phyloP scores from a whole-genome alignment of 2,329 filamentous ascomycete genomes.

The Cephalotrichum gorgonifer region DNA sequence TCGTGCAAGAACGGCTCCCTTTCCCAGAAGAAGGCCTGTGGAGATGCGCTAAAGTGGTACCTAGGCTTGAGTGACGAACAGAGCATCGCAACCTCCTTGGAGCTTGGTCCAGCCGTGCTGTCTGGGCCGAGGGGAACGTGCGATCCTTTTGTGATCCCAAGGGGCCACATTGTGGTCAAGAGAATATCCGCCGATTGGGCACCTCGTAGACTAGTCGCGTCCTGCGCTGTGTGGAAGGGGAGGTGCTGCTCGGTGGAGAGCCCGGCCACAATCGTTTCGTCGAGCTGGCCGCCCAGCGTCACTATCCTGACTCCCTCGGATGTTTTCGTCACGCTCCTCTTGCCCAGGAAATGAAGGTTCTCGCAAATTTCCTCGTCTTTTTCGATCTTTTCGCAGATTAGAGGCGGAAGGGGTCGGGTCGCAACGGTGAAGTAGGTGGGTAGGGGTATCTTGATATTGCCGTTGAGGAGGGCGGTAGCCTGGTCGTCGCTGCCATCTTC shows the following conservation, averaged over 20 bases:
- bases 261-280: conserved; percentile 48
- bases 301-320: conserved; percentile 82
- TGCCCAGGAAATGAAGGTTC: conserved; percentile 87
- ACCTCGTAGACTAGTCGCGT: conserved; percentile 65
- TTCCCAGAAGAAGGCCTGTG: conserved; percentile 64
- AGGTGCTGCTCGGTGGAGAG: conserved; percentile 62
- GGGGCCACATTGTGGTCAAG: conserved; percentile 79
- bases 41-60: conserved; percentile 74
- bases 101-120: conserved; percentile 20
- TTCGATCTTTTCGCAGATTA: conserved; percentile 63
- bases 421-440: conserved; percentile 89
- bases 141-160: conserved; percentile 59
- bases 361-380: conserved; percentile 66
- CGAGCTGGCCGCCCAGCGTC: conserved; percentile 67
- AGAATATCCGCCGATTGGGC: conserved; percentile 77
- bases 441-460: conserved; percentile 64
- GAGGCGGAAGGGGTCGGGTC: conserved; percentile 56
- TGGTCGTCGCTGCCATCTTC: conserved; percentile 44
- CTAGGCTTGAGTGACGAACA: conserved; percentile 74
- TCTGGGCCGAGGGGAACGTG: conserved; percentile 37
- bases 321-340: conserved; percentile 79
- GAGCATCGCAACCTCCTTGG: conserved; percentile 67
- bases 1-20: conserved; percentile 83
- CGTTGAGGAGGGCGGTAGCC: conserved; percentile 47
- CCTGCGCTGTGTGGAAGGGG: conserved; percentile 67